These are phyloP conservation scores for Pancytospora philotis DNA, from an alignment of 371 early-diverging fungal genomes.

Conservation along the genomic window DNA sequence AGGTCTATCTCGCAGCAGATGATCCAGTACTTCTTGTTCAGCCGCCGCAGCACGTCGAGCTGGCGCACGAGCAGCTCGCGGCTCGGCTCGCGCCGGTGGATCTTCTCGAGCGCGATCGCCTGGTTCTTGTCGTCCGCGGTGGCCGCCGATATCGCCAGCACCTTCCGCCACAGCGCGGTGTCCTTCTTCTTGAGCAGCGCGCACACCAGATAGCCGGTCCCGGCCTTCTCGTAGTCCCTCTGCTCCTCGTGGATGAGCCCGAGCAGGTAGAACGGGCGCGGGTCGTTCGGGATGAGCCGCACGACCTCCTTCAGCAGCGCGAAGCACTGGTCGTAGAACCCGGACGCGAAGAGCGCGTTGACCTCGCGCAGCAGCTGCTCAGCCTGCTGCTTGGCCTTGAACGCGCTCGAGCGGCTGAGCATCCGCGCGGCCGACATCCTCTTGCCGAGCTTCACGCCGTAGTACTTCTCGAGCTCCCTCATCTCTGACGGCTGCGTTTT, in stretches of 20 bases:
- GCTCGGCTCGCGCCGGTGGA: slow-evolving; percentile 39
- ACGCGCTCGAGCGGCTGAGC: slow-evolving; percentile 14
- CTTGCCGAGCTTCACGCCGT: slow-evolving; percentile 11
- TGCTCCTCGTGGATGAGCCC: slow-evolving; percentile 77
- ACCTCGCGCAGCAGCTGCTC: slow-evolving; percentile 40
- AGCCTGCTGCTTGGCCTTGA: slow-evolving; percentile 32
- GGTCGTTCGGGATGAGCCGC: slow-evolving; percentile 36
- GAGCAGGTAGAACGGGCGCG: slow-evolving; percentile 60
- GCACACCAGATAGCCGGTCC: slow-evolving; percentile 71
- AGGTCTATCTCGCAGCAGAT: slow-evolving; percentile 45
- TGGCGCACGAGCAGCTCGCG: slow-evolving; percentile 44
- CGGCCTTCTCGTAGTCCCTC: slow-evolving; percentile 66
- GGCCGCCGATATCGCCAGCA: slow-evolving; percentile 52
- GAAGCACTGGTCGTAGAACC: slow-evolving; percentile 35
- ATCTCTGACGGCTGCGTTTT: background rate
- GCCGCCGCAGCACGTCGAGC: slow-evolving; percentile 18
- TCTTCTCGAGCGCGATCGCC: slow-evolving; percentile 51
- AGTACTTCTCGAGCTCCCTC: slow-evolving; percentile 15
- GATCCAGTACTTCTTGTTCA: slow-evolving; percentile 35
- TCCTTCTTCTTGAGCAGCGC: slow-evolving; percentile 69
- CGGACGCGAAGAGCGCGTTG: slow-evolving; percentile 53
- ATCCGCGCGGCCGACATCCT: slow-evolving; percentile 21
- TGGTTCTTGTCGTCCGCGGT: slow-evolving; percentile 46
- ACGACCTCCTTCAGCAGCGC: slow-evolving; percentile 45
- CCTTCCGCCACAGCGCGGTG: slow-evolving; percentile 68